Conservation (phyloP, 1,139 yeast genomes). For the Yamadazyma diddensiae region DNA sequence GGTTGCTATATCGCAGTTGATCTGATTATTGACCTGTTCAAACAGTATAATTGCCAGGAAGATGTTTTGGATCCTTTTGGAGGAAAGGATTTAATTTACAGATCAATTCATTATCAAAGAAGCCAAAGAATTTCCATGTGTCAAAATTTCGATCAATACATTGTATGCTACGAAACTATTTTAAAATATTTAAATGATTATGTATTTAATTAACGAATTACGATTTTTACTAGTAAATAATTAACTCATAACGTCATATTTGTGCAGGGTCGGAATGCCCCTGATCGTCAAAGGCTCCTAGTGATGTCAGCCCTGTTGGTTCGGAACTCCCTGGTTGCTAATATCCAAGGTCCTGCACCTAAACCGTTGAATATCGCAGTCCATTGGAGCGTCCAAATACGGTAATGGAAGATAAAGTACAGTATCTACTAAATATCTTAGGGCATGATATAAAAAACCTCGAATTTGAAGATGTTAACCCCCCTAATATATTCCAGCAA, state of each 20-base stretch:
- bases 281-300: too few species aligned
- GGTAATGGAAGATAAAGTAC: conserved; percentile 16
- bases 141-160: conserved; percentile 44
- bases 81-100: conserved; percentile 50
- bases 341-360: too few species aligned
- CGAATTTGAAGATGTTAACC: conserved; percentile 17
- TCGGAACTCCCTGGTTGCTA: too few species aligned
- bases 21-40: conserved; percentile 21
- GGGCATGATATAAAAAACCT: conserved; percentile 12
- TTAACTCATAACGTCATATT: too few species aligned
- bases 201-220: conserved; percentile 5
- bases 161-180: conserved; percentile 42
- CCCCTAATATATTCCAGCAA: conserved; percentile 11
- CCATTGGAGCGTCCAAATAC: conserved; percentile 13
- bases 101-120: conserved; percentile 39
- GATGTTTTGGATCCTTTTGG: conserved; percentile 20
- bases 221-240: too few species aligned
- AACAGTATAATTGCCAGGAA: background rate
- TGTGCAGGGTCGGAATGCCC: too few species aligned
- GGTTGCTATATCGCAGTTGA: conserved; percentile 69
- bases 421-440: conserved; percentile 17
- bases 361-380: too few species aligned
- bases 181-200: conserved; percentile 22
- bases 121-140: conserved; percentile 47
- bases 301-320: too few species aligned